A percentile compares a stretch with the other conserved stretches of the same genome.
phyloP scores from a whole-genome alignment of 1,139 yeast genomes.

The Zygosaccharomyces pseudobailii region DNA sequence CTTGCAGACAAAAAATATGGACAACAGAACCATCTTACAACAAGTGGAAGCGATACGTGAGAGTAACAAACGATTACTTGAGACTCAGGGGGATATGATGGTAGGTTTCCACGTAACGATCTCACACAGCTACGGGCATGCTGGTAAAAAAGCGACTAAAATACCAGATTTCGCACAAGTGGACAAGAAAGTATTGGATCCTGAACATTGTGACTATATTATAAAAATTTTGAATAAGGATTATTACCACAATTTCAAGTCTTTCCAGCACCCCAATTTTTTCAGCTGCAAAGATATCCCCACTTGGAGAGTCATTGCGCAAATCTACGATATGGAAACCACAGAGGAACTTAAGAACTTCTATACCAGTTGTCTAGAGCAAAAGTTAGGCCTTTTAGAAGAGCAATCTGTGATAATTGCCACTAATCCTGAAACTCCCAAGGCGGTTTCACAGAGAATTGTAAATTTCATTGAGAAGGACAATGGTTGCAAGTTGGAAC shows the following conservation, averaged over 20 bases:
- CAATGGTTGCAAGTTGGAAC: neutral
- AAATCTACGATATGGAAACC: slow-evolving; percentile 14
- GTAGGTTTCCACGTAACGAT: slow-evolving; percentile 20
- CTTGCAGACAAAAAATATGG: slow-evolving; percentile 15
- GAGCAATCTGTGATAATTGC: slow-evolving; percentile 12
- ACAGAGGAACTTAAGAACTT: slow-evolving; percentile 11
- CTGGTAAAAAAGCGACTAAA: slow-evolving; percentile 10
- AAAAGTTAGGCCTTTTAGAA: slow-evolving; percentile 23
- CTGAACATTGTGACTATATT: slow-evolving; percentile 21
- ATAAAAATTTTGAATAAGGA: slow-evolving; percentile 12
- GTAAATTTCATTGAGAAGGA: slow-evolving; percentile 8
- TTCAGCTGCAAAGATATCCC: slow-evolving; percentile 23
- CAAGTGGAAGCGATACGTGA: slow-evolving; percentile 10
- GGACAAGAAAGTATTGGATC: slow-evolving; percentile 14
- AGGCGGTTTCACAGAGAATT: slow-evolving; percentile 9
- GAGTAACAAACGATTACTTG: slow-evolving; percentile 10
- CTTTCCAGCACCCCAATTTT: slow-evolving; percentile 28
- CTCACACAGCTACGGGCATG: slow-evolving; percentile 15
- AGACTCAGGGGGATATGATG: slow-evolving; percentile 6
- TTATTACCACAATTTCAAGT: slow-evolving; percentile 17
- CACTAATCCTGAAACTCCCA: slow-evolving; percentile 9
- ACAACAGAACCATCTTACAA: slow-evolving; percentile 11
- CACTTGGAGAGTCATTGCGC: slow-evolving; percentile 25
- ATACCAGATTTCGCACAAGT: slow-evolving; percentile 16
- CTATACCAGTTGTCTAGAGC: slow-evolving; percentile 21